Conservation (phyloP, 306 rosid species). For the Cajanus cajan region DNA sequence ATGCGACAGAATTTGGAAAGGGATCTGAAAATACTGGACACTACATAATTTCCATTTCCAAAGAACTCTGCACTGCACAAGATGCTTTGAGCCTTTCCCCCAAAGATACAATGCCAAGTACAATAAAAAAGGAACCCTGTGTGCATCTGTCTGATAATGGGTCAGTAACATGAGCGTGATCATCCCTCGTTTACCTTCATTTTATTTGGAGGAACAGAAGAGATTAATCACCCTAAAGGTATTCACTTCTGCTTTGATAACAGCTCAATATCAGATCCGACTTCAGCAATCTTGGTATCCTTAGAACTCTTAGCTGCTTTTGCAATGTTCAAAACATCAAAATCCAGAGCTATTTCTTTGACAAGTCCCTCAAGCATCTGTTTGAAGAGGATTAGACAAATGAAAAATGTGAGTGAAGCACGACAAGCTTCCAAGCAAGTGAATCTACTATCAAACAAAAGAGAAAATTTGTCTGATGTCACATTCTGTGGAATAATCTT, state of each 20-base stretch:
- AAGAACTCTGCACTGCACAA: background rate
- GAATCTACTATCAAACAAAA: background rate
- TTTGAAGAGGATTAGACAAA: conserved; percentile 29
- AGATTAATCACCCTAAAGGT: conserved; percentile 15
- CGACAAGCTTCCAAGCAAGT: conserved; percentile 6
- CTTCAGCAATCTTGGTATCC: conserved; percentile 78
- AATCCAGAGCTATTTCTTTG: conserved; percentile 74
- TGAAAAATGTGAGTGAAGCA: background rate
- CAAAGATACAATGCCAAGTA: background rate
- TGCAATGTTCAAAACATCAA: conserved; percentile 79
- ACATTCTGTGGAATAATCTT: background rate
- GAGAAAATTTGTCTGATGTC: background rate
- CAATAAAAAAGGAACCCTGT: background rate
- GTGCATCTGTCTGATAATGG: background rate
- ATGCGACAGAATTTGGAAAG: background rate
- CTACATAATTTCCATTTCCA: background rate
- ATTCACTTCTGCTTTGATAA: conserved; percentile 51
- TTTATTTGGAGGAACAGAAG: background rate
- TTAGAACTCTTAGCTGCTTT: conserved; percentile 67
- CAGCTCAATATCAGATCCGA: conserved; percentile 80
- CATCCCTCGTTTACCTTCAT: conserved; percentile 4
- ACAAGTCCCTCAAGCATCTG: conserved; percentile 89
- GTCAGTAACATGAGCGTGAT: background rate
- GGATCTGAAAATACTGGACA: conserved; percentile 9
- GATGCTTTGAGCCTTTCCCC: background rate